Evolutionary conservation across 768 basidiomycete species (phyloP).

Genomic region (Rhodotorula paludigena): DNA sequence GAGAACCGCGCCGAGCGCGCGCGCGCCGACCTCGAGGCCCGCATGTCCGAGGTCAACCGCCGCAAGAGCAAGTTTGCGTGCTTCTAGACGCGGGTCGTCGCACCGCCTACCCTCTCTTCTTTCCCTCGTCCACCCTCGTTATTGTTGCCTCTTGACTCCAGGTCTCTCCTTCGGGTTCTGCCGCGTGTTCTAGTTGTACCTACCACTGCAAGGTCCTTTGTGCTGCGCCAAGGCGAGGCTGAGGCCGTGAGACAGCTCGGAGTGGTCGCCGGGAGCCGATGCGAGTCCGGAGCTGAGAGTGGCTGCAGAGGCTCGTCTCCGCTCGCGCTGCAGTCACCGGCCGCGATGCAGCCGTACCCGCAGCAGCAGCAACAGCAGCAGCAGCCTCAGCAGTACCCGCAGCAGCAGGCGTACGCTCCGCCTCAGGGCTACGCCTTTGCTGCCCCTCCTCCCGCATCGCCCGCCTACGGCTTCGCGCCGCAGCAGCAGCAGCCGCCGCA

Average conservation of each 20-base stretch:
- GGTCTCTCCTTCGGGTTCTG: background rate
- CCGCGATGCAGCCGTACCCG: too few relatives aligned
- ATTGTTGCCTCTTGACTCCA: background rate
- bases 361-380: background rate
- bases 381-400: background rate
- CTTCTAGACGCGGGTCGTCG: background rate
- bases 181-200: background rate
- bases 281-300: too few relatives aligned
- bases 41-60: slow-evolving; percentile 76
- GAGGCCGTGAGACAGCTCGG: too few relatives aligned
- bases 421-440: background rate
- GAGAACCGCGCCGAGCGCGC: slow-evolving; percentile 67
- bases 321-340: background rate
- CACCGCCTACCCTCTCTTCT: background rate
- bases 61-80: slow-evolving; percentile 80
- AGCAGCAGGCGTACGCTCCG: slow-evolving; percentile 2
- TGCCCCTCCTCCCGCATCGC: background rate
- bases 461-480: too few relatives aligned
- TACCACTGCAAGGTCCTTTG: too few relatives aligned
- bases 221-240: too few relatives aligned
- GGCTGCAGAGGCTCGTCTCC: too few relatives aligned
- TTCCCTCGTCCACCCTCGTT: background rate
- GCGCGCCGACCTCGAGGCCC: slow-evolving; percentile 75
- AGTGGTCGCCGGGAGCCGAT: too few relatives aligned
- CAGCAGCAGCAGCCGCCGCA: too few relatives aligned